phyloP scores from a whole-genome alignment of 1,139 yeast species.

The Geotrichum candidum region DNA sequence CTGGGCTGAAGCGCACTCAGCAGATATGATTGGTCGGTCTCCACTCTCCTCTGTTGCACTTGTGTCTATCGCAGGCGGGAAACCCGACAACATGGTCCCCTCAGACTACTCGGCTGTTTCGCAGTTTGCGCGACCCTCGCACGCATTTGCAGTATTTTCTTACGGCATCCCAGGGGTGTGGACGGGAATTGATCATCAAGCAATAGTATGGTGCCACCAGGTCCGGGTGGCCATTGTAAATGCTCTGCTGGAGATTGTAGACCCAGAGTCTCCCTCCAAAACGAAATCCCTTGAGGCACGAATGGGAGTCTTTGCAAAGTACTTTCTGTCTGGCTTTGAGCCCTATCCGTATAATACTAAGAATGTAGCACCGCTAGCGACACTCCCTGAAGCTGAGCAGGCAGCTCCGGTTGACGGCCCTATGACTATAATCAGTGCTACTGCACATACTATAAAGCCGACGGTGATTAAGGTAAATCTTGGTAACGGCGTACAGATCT shows the following conservation, averaged over 20 bases:
- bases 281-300: constrained; percentile 49
- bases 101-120: constrained; percentile 86
- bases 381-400: not conserved
- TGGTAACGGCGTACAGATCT: constrained; percentile 3
- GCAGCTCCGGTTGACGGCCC: not conserved
- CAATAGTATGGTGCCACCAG: constrained; percentile 96
- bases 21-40: constrained; percentile 23
- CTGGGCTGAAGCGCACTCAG: constrained; percentile 64
- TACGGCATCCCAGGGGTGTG: constrained; percentile 88
- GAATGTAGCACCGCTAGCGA: not conserved
- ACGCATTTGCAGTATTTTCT: constrained; percentile 81
- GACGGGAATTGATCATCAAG: constrained; percentile 93
- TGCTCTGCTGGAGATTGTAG: constrained; percentile 55
- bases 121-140: constrained; percentile 59
- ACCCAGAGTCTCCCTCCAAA: constrained; percentile 45
- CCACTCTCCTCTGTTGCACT: constrained; percentile 34
- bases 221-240: constrained; percentile 59
- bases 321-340: constrained; percentile 57
- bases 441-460: not conserved
- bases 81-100: constrained; percentile 74
- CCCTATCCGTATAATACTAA: constrained; percentile 14
- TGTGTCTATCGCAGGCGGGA: constrained; percentile 86
- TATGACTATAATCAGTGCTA: not conserved
- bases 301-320: constrained; percentile 48
- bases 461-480: not conserved